These are phyloP conservation scores for Cenchrus fungigraminus DNA, from an alignment of 176 grass and related monocot genomes.

Conservation along the genomic window DNA sequence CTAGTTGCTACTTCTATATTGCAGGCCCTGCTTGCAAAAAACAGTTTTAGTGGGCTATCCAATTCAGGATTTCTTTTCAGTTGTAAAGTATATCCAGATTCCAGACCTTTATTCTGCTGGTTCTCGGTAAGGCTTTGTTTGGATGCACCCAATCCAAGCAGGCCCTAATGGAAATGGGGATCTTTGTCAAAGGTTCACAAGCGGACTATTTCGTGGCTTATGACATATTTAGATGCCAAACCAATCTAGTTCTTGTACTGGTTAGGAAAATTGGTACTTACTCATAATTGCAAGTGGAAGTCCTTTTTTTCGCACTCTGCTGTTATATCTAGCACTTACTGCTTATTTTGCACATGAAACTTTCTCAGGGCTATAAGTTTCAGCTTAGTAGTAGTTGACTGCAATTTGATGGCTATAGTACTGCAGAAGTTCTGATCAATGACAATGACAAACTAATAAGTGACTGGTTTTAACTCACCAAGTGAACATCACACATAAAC, in stretches of 20 bases:
- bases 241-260: background rate
- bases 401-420: background rate
- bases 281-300: background rate
- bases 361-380: background rate
- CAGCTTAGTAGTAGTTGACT: background rate
- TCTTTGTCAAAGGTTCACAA: background rate
- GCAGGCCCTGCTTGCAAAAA: background rate
- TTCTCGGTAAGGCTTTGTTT: conserved; percentile 9
- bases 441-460: background rate
- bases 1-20: background rate
- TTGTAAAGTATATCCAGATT: background rate
- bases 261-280: background rate
- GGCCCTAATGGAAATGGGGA: background rate
- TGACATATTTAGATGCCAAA: background rate
- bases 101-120: background rate
- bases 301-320: background rate
- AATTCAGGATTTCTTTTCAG: background rate
- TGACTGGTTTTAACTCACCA: background rate
- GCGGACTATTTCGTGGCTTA: background rate
- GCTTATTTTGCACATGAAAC: background rate
- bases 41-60: background rate
- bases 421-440: background rate
- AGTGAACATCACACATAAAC: background rate
- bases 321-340: background rate
- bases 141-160: background rate